Evolutionary conservation across 352 stramenopile genomes (phyloP).

Genomic region (Pythium dissimile): DNA sequence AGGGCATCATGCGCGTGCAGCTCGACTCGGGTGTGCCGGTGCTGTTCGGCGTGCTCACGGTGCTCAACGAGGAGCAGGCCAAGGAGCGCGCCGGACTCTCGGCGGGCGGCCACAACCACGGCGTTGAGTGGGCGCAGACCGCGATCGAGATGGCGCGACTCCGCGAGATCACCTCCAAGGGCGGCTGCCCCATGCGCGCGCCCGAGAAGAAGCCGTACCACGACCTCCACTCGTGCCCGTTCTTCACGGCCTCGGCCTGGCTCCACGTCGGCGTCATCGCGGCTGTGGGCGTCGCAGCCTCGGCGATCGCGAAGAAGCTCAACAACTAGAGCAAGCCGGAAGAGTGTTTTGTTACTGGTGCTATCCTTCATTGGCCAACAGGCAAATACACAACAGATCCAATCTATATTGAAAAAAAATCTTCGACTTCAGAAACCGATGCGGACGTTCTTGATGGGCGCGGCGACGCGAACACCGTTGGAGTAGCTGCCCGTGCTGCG

Average conservation of each 20-base stretch:
- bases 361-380: no score
- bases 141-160: conserved; percentile 96
- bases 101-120: conserved; percentile 92
- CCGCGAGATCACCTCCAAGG: conserved; percentile 55
- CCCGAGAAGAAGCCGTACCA: conserved; percentile 70
- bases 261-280: conserved; percentile 68
- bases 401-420: conserved; percentile 4
- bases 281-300: conserved; percentile 44
- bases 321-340: conserved; percentile 16
- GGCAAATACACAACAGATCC: conserved; percentile 2
- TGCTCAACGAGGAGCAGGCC: conserved; percentile 95
- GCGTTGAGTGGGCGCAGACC: conserved; percentile 95
- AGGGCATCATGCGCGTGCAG: conserved; percentile 96
- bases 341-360: no score
- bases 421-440: conserved; percentile 42
- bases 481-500: conserved; percentile 47
- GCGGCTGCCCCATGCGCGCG: conserved; percentile 65
- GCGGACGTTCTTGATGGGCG: conserved; percentile 58
- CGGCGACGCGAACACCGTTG: conserved; percentile 43
- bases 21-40: conserved; percentile 87
- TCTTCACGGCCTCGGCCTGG: conserved; percentile 78
- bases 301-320: conserved; percentile 54
- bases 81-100: conserved; percentile 86
- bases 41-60: conserved; percentile 95
- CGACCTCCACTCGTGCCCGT: conserved; percentile 65